Evolutionary conservation across 2,329 filamentous ascomycete species (phyloP).

Genomic region (Aspergillus sp.): DNA sequence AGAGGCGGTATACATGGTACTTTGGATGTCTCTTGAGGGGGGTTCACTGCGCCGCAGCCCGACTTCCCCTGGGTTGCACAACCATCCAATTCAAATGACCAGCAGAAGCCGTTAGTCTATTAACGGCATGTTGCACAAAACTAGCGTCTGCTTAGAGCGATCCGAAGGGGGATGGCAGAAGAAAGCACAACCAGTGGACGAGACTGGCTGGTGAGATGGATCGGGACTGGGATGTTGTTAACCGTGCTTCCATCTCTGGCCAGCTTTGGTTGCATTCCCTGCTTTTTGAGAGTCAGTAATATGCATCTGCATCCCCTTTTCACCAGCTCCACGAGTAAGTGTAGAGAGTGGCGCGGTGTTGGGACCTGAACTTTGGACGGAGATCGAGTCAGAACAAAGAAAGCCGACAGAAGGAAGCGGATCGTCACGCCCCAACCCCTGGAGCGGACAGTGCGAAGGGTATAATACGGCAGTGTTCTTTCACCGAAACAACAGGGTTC

Average conservation of each 20-base stretch:
- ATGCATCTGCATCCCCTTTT: too few species aligned
- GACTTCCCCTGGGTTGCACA: background rate
- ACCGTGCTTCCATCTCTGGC: too few species aligned
- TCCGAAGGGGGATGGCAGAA: too few species aligned
- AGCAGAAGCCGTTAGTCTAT: background rate
- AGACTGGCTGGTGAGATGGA: too few species aligned
- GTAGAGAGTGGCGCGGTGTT: too few species aligned
- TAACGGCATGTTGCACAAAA: background rate
- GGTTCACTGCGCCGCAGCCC: background rate
- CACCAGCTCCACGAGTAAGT: too few species aligned
- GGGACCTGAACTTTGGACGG: too few species aligned
- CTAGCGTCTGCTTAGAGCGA: background rate
- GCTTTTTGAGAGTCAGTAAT: too few species aligned
- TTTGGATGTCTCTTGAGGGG: background rate
- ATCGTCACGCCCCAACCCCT: background rate
- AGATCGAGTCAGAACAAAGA: too few species aligned
- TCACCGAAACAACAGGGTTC: background rate
- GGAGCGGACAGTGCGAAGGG: background rate
- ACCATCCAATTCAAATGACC: background rate
- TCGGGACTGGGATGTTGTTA: too few species aligned
- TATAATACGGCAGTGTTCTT: background rate
- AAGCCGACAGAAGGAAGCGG: background rate
- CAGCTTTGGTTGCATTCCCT: too few species aligned
- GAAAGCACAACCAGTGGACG: too few species aligned
- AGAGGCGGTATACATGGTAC: background rate